Evolutionary conservation across 192 early-diverging fungal species (phyloP).

Genomic region (Paraglomus occultum): DNA sequence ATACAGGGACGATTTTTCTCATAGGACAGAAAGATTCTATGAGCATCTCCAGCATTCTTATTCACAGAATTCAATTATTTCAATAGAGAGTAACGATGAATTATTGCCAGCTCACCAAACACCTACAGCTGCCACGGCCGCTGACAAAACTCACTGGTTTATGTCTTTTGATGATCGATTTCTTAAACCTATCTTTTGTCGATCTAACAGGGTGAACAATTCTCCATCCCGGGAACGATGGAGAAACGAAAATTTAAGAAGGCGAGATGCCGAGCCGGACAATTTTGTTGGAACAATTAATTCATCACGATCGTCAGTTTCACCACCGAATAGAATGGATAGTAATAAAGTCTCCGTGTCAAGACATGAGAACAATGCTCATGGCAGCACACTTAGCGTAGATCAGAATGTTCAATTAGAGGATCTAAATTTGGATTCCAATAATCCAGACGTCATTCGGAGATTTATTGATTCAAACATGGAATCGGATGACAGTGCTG

Average conservation of each 20-base stretch:
- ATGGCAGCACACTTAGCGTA: no score
- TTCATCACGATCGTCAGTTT: no score
- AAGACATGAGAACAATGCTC: no score
- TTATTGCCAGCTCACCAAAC: background rate
- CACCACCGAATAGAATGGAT: no score
- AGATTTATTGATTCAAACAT: no score
- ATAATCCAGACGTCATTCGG: no score
- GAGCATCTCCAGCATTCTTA: conserved; percentile 31
- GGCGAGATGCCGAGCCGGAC: no score
- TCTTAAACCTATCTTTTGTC: conserved; percentile 78
- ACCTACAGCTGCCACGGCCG: conserved; percentile 36
- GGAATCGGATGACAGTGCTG: no score
- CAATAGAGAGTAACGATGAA: conserved; percentile 20
- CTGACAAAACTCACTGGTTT: conserved; percentile 73
- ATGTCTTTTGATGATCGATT: conserved; percentile 78
- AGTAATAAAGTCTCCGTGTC: no score
- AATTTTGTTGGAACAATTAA: no score
- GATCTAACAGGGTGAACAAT: background rate
- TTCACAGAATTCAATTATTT: conserved; percentile 36
- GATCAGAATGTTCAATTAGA: no score
- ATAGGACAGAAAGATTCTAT: conserved; percentile 32
- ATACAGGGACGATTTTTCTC: conserved; percentile 27
- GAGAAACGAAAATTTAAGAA: background rate
- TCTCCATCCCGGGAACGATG: background rate
- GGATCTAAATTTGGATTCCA: no score